Conservation (phyloP, 2,329 filamentous ascomycete species). For the Pseudogymnoascus sp. region DNA sequence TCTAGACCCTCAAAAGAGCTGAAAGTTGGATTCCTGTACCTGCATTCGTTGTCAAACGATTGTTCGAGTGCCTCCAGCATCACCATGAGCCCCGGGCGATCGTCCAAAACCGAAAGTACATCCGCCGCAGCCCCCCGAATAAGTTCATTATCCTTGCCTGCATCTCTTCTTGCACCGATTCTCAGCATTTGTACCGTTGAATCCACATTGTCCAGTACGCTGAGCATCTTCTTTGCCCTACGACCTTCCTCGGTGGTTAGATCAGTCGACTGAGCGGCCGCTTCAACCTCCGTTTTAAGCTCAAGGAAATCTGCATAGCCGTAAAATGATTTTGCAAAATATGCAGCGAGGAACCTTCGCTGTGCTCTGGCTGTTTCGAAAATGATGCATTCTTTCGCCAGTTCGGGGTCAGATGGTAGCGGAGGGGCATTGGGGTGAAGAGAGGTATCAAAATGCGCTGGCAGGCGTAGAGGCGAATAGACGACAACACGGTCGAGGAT, state of each 20-base stretch:
- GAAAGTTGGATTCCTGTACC: neutral
- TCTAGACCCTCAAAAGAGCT: neutral
- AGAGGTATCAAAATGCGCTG: neutral
- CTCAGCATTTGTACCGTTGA: neutral
- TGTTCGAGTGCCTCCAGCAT: neutral
- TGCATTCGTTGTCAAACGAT: neutral
- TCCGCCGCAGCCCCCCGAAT: neutral
- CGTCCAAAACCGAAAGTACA: neutral
- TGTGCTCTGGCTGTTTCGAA: neutral
- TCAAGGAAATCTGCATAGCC: neutral
- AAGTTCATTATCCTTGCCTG: neutral
- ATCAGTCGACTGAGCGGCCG: neutral
- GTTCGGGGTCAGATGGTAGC: neutral
- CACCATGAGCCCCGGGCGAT: neutral
- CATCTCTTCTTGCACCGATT: neutral
- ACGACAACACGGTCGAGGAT: neutral
- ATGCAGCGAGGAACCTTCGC: neutral
- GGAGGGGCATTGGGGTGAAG: neutral
- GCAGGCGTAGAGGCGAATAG: neutral
- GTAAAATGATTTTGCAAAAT: neutral
- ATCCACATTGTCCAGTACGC: neutral
- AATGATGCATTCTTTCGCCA: neutral
- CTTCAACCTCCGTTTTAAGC: neutral
- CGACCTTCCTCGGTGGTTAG: neutral
- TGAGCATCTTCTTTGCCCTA: neutral